Conservation (phyloP, 192 early-diverging fungal species). For the Podila clonocystis region DNA sequence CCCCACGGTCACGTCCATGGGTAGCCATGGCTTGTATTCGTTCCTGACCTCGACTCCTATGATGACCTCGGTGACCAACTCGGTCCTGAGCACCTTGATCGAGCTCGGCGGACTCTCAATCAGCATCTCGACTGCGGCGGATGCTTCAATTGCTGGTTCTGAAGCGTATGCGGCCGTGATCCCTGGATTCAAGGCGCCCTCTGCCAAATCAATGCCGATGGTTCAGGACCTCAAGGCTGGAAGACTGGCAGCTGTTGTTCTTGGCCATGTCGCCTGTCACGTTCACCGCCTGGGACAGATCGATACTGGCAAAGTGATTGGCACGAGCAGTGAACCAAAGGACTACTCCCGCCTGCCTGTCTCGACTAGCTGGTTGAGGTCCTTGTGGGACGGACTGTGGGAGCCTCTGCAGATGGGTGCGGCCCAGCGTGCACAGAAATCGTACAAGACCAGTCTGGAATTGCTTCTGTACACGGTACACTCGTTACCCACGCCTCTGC, state of each 20-base stretch:
- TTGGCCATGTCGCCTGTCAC: slow-evolving; percentile 49
- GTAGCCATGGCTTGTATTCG: slow-evolving; percentile 36
- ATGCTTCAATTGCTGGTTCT: background rate
- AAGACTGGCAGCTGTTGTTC: slow-evolving; percentile 55
- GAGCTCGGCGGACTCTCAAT: slow-evolving; percentile 38
- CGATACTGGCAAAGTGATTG: slow-evolving; percentile 28
- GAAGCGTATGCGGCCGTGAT: slow-evolving; percentile 9
- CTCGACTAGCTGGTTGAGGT: slow-evolving; percentile 60
- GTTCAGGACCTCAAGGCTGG: slow-evolving; percentile 58
- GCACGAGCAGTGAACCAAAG: slow-evolving; percentile 57
- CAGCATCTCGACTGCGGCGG: slow-evolving; percentile 10
- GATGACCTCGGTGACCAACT: slow-evolving; percentile 32
- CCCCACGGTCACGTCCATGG: slow-evolving; percentile 23
- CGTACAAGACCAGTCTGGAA: slow-evolving; percentile 4
- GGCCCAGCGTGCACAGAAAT: slow-evolving; percentile 15
- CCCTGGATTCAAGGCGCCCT: slow-evolving; percentile 23
- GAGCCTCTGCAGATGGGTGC: slow-evolving; percentile 40
- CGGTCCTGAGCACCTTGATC: slow-evolving; percentile 27
- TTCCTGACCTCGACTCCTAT: slow-evolving; percentile 20
- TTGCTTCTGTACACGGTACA: slow-evolving; percentile 38
- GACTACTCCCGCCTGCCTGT: slow-evolving; percentile 57
- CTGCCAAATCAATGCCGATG: slow-evolving; percentile 36
- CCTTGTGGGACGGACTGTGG: slow-evolving; percentile 56
- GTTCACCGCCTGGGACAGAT: slow-evolving; percentile 30
- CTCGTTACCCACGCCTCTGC: slow-evolving; percentile 51